A percentile compares a stretch with the other conserved stretches of the same genome.
phyloP scores from a whole-genome alignment of 495 filamentous ascomycete genomes.

The Aspergillus wentii region DNA sequence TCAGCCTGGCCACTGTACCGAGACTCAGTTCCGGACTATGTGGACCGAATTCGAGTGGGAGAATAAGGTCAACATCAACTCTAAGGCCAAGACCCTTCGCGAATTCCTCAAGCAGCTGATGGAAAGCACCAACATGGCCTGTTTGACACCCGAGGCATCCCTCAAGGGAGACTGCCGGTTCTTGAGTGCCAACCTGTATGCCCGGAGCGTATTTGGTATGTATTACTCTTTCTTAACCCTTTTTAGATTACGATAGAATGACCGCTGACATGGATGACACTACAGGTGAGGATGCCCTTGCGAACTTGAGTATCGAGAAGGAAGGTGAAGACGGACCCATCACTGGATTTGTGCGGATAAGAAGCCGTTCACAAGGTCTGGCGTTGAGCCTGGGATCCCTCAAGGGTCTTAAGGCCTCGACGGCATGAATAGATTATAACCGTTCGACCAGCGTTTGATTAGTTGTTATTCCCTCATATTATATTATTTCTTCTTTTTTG shows the following conservation, averaged over 20 bases:
- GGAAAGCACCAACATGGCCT: conserved; percentile 98
- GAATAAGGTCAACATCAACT: conserved; percentile 99
- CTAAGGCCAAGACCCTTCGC: conserved; percentile 85
- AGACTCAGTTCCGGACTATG: conserved; percentile 99
- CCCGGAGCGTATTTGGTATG: conserved; percentile 97
- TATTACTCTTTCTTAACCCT: conserved; percentile 9
- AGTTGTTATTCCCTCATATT: conserved; percentile 15
- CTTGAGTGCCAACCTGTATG: conserved; percentile 95
- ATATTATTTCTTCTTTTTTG: conserved; percentile 11
- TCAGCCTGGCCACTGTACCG: conserved; percentile 91
- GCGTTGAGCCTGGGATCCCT: conserved; percentile 90
- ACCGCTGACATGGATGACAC: conserved; percentile 18
- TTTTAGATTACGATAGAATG: not conserved
- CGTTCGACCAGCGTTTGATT: conserved; percentile 15
- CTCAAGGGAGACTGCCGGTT: conserved; percentile 98
- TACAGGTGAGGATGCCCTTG: conserved; percentile 95
- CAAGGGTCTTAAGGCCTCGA: conserved; percentile 76
- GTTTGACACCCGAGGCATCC: conserved; percentile 91
- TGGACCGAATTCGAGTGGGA: conserved; percentile 99
- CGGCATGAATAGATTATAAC: conserved; percentile 35
- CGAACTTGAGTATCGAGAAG: conserved; percentile 97
- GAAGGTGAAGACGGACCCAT: conserved; percentile 93
- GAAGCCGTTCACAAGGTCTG: conserved; percentile 93
- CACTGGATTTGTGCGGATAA: conserved; percentile 98
- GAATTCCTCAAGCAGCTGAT: conserved; percentile 94